Percentiles rank a stretch among this genome's conserved stretches.
Conservation (phyloP, 2,329 filamentous ascomycete genomes). For the Monilinia laxa region DNA sequence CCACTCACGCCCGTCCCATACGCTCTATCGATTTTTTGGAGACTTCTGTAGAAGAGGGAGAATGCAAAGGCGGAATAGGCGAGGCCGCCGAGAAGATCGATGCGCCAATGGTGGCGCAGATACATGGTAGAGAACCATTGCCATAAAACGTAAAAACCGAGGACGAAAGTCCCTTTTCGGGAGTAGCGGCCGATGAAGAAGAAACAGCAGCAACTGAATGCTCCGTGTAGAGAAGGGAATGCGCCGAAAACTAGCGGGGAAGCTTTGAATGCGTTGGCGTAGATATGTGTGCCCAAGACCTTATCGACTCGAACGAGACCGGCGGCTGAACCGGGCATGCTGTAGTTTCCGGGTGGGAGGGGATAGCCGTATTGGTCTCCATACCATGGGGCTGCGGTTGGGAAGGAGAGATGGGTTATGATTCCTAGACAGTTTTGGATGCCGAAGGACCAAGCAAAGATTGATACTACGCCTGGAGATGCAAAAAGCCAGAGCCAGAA, state of each 20-base stretch:
- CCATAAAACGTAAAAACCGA: constrained; percentile 73
- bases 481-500: constrained; percentile 82
- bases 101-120: constrained; percentile 90
- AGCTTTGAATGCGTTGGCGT: constrained; percentile 85
- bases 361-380: constrained; percentile 76
- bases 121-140: constrained; percentile 99
- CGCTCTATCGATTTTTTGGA: constrained; percentile 35
- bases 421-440: constrained; percentile 90
- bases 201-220: constrained; percentile 89
- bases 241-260: constrained; percentile 90
- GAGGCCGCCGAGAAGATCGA: constrained; percentile 84
- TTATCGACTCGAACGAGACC: constrained; percentile 84
- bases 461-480: constrained; percentile 77
- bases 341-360: constrained; percentile 84
- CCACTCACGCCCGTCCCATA: constrained; percentile 35
- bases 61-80: constrained; percentile 74
- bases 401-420: constrained; percentile 82
- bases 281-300: constrained; percentile 83
- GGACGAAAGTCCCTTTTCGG: constrained; percentile 67
- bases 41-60: constrained; percentile 46
- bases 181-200: constrained; percentile 57
- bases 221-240: constrained; percentile 90
- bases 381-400: constrained; percentile 93
- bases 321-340: constrained; percentile 83
- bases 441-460: constrained; percentile 82